Base-by-base conservation (phyloP, 306 rosid genomes). In the Dalbergia cochinchinensis region DNA sequence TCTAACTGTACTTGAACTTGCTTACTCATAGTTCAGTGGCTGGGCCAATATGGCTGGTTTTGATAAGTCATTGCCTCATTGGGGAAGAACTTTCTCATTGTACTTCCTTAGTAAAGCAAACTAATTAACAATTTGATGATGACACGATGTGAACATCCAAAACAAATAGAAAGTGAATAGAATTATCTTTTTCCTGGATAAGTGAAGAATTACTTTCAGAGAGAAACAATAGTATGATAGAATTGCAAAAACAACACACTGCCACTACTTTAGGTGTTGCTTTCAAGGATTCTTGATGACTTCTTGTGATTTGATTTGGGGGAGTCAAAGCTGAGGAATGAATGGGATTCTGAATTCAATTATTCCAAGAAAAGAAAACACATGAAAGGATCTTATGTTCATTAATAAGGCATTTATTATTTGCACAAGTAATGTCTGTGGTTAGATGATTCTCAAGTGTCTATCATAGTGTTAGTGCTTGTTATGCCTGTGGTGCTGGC, bases 31-130 rank as follows among this genome's bases (percentile, higher is more conserved):
- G 50, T 76, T 37, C 48, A 39, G 7, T 65, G 57, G 70, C 19
- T 77, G 51, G 72, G 79, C 67, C 26, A 63, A 20, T 68, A 14
- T 80, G 79, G 22, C 44, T 67, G 34, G 45, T 61, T 54, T 65
- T 33, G 65, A 61, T 39, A 15, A 84, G 71, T 35, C 11, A 13
- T 33, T 26, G 31, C 31, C 2, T 11, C 66, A 3, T 1, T 26
- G 31, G 31, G 10, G 68, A 34, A 26, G 19, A 61, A 62, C 69
- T 64, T 82, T 63, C 22, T 26, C 15, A n/a, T 35, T 15, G 62
- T 61, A 26, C 41, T 55, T n/a, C 50, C 4, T 61, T 74, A 53
- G 34, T 74, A 34, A 54, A 69, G 70, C 57, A 20, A 59, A 61
- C 33, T 12, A 53, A 22, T 62, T 18, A 58, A 66, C 50, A 72